These are phyloP conservation scores for Penicillium cataractarum DNA, from an alignment of 495 filamentous ascomycete genomes.

Conservation along the genomic window DNA sequence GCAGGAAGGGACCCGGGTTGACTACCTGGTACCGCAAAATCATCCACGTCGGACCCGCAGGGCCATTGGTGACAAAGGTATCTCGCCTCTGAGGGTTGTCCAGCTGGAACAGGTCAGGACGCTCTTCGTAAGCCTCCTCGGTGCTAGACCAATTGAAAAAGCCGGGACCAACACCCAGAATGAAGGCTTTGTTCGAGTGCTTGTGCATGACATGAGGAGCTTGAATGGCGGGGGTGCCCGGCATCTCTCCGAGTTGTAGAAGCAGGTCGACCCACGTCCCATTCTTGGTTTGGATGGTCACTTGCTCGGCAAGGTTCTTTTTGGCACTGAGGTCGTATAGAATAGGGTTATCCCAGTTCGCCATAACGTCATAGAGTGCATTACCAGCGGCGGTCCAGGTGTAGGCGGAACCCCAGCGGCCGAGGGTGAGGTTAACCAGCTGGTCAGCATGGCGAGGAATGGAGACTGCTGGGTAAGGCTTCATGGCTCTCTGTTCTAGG, in stretches of 20 bases:
- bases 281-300: constrained; percentile 51
- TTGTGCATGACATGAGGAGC: constrained; percentile 59
- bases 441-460: constrained; percentile 40
- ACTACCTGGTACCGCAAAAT: constrained; percentile 55
- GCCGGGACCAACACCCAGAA: constrained; percentile 48
- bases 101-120: constrained; percentile 49
- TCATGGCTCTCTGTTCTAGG: constrained; percentile 35
- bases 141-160: constrained; percentile 48
- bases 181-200: constrained; percentile 55
- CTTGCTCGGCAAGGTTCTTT: constrained; percentile 26
- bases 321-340: constrained; percentile 42
- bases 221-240: constrained; percentile 26
- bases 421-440: constrained; percentile 43
- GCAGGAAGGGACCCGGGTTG: constrained; percentile 53
- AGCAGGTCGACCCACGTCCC: constrained; percentile 58
- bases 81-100: constrained; percentile 51
- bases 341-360: constrained; percentile 38
- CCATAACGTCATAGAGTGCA: constrained; percentile 30
- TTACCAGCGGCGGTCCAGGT: constrained; percentile 44
- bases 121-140: constrained; percentile 43
- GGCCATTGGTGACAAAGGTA: constrained; percentile 40
- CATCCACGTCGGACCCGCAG: constrained; percentile 36
- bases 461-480: constrained; percentile 39
- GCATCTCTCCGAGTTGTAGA: constrained; percentile 36
- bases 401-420: constrained; percentile 39